Evolutionary conservation across 306 rosid species (phyloP).

Genomic region (Sphenostylis stenocarpa): DNA sequence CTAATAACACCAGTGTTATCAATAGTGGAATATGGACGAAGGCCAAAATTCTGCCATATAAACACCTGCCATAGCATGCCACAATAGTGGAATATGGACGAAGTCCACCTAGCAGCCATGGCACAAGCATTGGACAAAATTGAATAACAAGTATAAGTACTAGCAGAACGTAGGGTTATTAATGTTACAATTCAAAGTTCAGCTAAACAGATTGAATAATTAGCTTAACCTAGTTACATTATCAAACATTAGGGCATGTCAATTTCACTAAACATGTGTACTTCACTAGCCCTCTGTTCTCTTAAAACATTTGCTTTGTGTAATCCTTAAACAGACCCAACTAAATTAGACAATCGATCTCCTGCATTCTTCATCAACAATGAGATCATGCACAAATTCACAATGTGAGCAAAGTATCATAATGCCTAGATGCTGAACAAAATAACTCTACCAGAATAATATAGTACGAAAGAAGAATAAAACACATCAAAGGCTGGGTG

Average conservation of each 20-base stretch:
- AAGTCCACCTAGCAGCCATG: no score
- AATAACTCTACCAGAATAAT: neutral
- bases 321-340: neutral
- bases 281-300: neutral
- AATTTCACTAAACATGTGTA: neutral
- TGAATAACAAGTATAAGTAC: neutral
- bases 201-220: neutral
- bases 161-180: neutral
- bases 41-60: neutral
- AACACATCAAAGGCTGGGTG: slow-evolving; percentile 5
- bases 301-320: neutral
- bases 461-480: slow-evolving; percentile 7
- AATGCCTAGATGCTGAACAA: neutral
- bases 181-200: neutral
- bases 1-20: neutral
- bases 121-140: no score
- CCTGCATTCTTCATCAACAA: neutral
- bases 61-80: neutral
- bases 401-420: neutral
- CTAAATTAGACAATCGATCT: neutral
- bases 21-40: no score
- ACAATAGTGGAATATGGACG: no score
- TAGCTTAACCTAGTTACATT: neutral
- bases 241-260: neutral
- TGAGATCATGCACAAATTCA: neutral